These are phyloP conservation scores for Gracilaria domingensis DNA, from an alignment of 23 red algal species.

Conservation along the genomic window DNA sequence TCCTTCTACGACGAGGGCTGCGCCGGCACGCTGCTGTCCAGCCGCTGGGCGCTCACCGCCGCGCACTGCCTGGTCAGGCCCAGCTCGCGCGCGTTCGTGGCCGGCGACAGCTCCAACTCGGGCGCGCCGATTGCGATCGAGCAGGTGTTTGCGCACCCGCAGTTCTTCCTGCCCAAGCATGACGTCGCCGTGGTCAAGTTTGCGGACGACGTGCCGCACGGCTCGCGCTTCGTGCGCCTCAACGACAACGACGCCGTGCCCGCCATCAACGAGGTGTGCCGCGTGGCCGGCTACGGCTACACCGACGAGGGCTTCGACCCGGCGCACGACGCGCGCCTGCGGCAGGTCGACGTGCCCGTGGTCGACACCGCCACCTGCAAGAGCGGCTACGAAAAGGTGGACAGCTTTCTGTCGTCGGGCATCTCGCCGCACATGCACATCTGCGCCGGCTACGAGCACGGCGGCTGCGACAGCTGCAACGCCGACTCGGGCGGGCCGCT, in stretches of 20 bases:
- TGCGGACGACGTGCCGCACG: not conserved
- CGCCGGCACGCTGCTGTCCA: constrained; percentile 59
- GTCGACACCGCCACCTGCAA: constrained; percentile 20
- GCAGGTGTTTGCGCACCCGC: constrained; percentile 22
- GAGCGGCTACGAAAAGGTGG: not conserved
- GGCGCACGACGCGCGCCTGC: not conserved
- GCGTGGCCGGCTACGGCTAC: constrained; percentile 54
- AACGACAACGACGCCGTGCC: constrained; percentile 41
- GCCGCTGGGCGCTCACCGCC: constrained; percentile 61
- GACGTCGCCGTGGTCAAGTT: constrained; percentile 52
- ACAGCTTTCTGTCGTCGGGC: constrained; percentile 10
- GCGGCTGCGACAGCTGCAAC: constrained; percentile 62
- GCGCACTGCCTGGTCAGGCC: constrained; percentile 65
- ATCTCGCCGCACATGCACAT: constrained; percentile 26
- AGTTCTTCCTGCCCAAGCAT: constrained; percentile 19
- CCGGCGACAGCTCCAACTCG: not conserved
- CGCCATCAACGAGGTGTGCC: constrained; percentile 5
- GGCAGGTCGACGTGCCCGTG: constrained; percentile 65
- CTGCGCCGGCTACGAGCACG: constrained; percentile 52
- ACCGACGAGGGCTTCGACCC: constrained; percentile 35
- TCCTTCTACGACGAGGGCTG: constrained; percentile 45
- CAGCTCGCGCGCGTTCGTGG: constrained; percentile 8
- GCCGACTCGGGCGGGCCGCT: constrained; percentile 64
- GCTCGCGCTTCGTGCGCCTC: constrained; percentile 34
- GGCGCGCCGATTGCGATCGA: not conserved